A percentile compares a stretch with the other conserved stretches of the same genome.
These are phyloP conservation scores for Ophiostoma sp. DNA, from an alignment of 2,329 filamentous ascomycete genomes.

Conservation along the genomic window DNA sequence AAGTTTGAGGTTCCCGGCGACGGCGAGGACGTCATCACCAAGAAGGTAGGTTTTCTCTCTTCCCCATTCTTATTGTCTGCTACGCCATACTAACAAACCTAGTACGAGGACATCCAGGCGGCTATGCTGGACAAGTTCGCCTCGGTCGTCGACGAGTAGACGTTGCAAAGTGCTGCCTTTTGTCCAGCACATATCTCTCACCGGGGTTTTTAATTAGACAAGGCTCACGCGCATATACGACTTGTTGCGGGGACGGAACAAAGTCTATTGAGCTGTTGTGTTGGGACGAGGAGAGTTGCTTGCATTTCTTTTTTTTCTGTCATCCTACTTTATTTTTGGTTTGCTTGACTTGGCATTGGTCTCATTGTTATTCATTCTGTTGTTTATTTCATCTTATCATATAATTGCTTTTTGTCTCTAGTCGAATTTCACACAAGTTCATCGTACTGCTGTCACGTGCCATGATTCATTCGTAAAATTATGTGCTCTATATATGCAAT, in stretches of 20 bases:
- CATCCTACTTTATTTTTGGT: background rate
- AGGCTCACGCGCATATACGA: background rate
- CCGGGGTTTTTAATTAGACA: background rate
- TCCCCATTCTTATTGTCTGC: background rate
- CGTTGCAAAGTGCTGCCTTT: too few species aligned
- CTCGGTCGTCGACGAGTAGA: conserved; percentile 84
- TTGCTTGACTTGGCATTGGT: conserved; percentile 9
- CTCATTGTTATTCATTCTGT: background rate
- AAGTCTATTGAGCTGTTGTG: background rate
- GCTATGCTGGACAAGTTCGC: conserved; percentile 97
- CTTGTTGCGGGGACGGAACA: background rate
- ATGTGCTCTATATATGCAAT: background rate
- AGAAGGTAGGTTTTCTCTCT: conserved; percentile 66
- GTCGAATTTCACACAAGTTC: background rate
- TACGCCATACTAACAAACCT: conserved; percentile 19
- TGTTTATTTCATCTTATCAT: background rate
- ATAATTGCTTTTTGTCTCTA: background rate
- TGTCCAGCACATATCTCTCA: background rate
- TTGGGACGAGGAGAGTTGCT: background rate
- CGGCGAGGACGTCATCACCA: conserved; percentile 74
- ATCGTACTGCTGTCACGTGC: background rate
- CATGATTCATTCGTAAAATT: too few species aligned
- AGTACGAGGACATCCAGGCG: conserved; percentile 92
- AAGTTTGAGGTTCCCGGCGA: conserved; percentile 95
- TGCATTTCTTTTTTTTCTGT: background rate